phyloP scores from a whole-genome alignment of 73 alveolate species.

The Urostyla sp. region DNA sequence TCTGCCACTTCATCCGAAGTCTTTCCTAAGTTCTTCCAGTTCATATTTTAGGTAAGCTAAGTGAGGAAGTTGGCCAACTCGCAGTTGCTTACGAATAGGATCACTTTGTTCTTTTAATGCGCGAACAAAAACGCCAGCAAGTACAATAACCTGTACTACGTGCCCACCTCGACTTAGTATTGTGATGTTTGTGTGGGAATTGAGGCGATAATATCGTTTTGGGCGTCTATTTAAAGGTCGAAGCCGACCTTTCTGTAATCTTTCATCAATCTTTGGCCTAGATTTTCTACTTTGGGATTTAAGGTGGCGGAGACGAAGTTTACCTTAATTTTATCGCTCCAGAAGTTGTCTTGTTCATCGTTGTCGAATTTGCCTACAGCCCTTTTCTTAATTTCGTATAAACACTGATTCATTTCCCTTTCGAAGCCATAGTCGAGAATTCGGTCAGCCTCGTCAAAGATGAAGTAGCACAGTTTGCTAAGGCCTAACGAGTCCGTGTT shows the following conservation, averaged over 20 bases:
- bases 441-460: slow-evolving; percentile 97
- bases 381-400: slow-evolving; percentile 70
- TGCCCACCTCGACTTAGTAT: slow-evolving; percentile 51
- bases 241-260: slow-evolving; percentile 85
- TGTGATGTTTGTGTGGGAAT: slow-evolving; percentile 57
- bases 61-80: slow-evolving; percentile 75
- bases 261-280: slow-evolving; percentile 76
- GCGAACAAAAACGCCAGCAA: slow-evolving; percentile 53
- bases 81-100: slow-evolving; percentile 81
- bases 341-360: slow-evolving; percentile 34
- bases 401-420: slow-evolving; percentile 89
- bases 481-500: slow-evolving; percentile 80
- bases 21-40: slow-evolving; percentile 62
- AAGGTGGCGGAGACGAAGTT: slow-evolving; percentile 85
- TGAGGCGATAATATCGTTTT: slow-evolving; percentile 42
- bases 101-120: slow-evolving; percentile 40
- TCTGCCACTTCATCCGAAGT: slow-evolving; percentile 32
- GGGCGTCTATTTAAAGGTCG: slow-evolving; percentile 52
- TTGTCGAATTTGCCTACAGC: slow-evolving; percentile 9
- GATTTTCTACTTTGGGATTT: slow-evolving; percentile 77
- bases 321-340: slow-evolving; percentile 71
- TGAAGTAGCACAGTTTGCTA: slow-evolving; percentile 76
- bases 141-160: slow-evolving; percentile 48
- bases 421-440: slow-evolving; percentile 96
- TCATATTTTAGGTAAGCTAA: slow-evolving; percentile 50